Conservation (phyloP, 31 red algal genomes). For the Bonnemaisonia californica region DNA sequence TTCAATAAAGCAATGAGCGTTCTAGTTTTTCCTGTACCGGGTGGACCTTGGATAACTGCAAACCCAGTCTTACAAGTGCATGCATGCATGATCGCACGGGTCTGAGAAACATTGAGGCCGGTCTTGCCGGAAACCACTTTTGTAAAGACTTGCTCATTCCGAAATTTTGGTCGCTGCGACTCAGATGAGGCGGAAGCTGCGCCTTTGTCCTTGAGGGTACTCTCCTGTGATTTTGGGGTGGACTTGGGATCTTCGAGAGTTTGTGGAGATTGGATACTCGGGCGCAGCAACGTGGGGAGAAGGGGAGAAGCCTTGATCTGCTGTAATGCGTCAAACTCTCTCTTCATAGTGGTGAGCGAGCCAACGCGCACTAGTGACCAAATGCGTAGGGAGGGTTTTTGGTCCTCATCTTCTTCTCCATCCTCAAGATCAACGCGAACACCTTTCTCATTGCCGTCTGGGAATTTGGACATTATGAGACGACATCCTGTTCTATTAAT, state of each 20-base stretch:
- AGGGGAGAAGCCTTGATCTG: slow-evolving; percentile 54
- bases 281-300: slow-evolving; percentile 49
- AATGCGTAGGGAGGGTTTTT: neutral
- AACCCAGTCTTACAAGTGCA: slow-evolving; percentile 46
- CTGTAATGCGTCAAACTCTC: slow-evolving; percentile 76
- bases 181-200: neutral
- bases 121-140: slow-evolving; percentile 49
- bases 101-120: slow-evolving; percentile 86
- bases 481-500: slow-evolving; percentile 40
- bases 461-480: slow-evolving; percentile 43
- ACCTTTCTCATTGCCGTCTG: slow-evolving; percentile 28
- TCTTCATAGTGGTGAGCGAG: slow-evolving; percentile 66
- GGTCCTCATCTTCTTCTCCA: slow-evolving; percentile 40
- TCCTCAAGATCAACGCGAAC: slow-evolving; percentile 35
- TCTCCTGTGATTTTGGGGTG: neutral
- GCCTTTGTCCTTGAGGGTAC: slow-evolving; percentile 5
- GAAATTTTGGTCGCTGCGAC: neutral
- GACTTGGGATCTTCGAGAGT: slow-evolving; percentile 10
- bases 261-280: neutral
- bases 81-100: slow-evolving; percentile 56
- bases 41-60: slow-evolving; percentile 85
- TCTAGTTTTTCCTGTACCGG: slow-evolving; percentile 92
- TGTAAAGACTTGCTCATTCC: slow-evolving; percentile 42
- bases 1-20: slow-evolving; percentile 83
- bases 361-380: slow-evolving; percentile 64